These are phyloP conservation scores for sunflower (Helianthus annuus) DNA, from an alignment of 129 eudicot species.

Conservation along the genomic window DNA sequence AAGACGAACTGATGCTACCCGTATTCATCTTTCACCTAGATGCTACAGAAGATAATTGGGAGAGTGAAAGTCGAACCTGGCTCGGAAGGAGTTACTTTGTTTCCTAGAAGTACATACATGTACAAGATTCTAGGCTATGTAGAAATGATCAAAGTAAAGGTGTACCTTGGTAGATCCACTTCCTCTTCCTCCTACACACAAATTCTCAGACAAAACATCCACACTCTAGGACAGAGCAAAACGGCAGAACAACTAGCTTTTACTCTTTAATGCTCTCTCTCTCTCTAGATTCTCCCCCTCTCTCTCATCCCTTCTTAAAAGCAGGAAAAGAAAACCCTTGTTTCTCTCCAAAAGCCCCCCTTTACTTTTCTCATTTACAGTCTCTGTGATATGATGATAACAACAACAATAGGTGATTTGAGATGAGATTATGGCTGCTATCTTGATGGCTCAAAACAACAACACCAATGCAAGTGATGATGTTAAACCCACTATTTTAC, in stretches of 20 bases:
- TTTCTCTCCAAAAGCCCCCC: constrained; percentile 16
- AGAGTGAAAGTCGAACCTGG: too few relatives aligned
- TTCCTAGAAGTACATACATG: too few relatives aligned
- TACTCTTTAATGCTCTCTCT: constrained; percentile 64
- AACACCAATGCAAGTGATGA: constrained; percentile 42
- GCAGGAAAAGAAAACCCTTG: constrained; percentile 38
- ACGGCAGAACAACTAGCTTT: constrained; percentile 47
- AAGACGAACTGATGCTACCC: too few relatives aligned
- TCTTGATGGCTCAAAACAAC: constrained; percentile 45
- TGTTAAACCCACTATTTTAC: constrained; percentile 68
- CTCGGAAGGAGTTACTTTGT: too few relatives aligned
- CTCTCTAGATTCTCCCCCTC: constrained; percentile 33
- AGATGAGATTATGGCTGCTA: constrained; percentile 47
- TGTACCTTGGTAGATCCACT: constrained; percentile 9
- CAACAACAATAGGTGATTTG: not conserved
- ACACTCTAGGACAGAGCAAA: constrained; percentile 44
- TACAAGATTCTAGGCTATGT: too few relatives aligned
- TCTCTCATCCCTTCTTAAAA: constrained; percentile 36
- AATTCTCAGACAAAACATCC: constrained; percentile 41
- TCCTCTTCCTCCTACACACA: not conserved
- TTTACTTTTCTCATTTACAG: constrained; percentile 22
- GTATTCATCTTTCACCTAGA: too few relatives aligned
- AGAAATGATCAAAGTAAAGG: not conserved
- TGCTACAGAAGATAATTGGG: too few relatives aligned
- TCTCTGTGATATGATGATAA: constrained; percentile 9